Evolutionary conservation across 164 flowering plant genomes (phyloP).

Genomic region (Piper longum): DNA sequence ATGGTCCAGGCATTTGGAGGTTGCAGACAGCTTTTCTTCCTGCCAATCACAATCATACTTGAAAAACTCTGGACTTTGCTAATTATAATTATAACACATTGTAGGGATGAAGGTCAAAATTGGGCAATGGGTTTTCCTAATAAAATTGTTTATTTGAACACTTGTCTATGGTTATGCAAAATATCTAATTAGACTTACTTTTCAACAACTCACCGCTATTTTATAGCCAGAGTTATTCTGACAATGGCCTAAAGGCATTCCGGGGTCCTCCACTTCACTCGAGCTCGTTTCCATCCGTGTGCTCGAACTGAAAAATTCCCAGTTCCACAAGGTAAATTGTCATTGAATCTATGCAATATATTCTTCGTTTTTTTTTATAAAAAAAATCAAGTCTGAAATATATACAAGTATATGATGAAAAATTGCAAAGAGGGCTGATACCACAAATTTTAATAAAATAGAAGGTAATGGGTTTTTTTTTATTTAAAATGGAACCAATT

Average conservation of each 20-base stretch:
- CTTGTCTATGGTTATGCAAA: too few species aligned
- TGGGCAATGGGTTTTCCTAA: too few species aligned
- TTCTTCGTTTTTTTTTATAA: too few species aligned
- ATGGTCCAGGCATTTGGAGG: neutral
- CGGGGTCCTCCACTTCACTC: neutral
- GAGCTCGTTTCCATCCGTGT: neutral
- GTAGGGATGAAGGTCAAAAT: too few species aligned
- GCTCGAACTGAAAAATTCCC: neutral
- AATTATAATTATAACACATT: neutral
- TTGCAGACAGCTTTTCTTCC: neutral
- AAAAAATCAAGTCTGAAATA: too few species aligned
- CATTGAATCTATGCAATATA: neutral
- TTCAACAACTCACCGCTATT: neutral
- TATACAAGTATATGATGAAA: too few species aligned
- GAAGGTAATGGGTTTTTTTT: slow-evolving; percentile 8
- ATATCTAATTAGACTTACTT: too few species aligned
- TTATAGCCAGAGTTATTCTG: neutral
- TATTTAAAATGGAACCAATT: neutral
- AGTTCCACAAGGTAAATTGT: neutral
- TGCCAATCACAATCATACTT: neutral
- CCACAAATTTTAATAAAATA: slow-evolving; percentile 1
- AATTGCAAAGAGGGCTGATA: neutral
- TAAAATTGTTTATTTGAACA: too few species aligned
- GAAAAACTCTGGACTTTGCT: neutral
- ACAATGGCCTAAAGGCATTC: neutral